Base-by-base conservation (phyloP, 495 filamentous ascomycete species). In the Thermothielavioides terrestris region DNA sequence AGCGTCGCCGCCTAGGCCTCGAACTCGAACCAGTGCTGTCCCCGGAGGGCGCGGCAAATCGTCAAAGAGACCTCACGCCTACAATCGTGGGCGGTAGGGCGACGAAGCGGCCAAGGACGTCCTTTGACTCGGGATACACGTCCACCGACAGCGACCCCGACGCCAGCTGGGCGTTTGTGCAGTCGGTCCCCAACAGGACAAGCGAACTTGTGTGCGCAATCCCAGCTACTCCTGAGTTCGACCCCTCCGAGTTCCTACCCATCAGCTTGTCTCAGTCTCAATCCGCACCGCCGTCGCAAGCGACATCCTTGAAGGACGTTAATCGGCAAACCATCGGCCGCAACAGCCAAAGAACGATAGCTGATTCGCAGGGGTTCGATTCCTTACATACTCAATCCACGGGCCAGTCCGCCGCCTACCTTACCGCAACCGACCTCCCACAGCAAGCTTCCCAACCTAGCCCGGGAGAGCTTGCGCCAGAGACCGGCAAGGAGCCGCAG, bases 321-420 rank as follows among this genome's bases (percentile, higher is more conserved):
- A 34, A 25, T 25, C 25, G 30, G 22, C 40, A 30, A 11, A 4
- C 17, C 25, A 11, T 10, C 9, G 32, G 14, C 11, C 18, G 6
- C 1, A 49, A 32, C 40, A 59, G 58, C 42, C 56, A 53, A 46
- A 49, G 46, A 5, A 61, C 59, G 1, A 66, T 68, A 6, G 61
- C 61, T 0, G 65, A 68, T 27, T 68, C 65, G 1, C 65, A 68
- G 41, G 62, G 31, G 4, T 41, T 50, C 8, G 41, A 60, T 14
- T 47, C 50, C 2, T 22, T 53, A 11, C 48, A 36, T 10, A 62
- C 57, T 10, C 37, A 49, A 17, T 49, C 45, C 6, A 15, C 47
- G 2, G 41, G n/a, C 22, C 40, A 45, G 14, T 43, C 48, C 0
- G 15, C 23, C 4, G 21, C n/a, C 22, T 27, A 28, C 22, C 8